Percentiles rank a stretch among this genome's conserved stretches.
These are phyloP conservation scores for Tricholoma flavovirens DNA, from an alignment of 768 basidiomycete genomes.

Conservation along the genomic window DNA sequence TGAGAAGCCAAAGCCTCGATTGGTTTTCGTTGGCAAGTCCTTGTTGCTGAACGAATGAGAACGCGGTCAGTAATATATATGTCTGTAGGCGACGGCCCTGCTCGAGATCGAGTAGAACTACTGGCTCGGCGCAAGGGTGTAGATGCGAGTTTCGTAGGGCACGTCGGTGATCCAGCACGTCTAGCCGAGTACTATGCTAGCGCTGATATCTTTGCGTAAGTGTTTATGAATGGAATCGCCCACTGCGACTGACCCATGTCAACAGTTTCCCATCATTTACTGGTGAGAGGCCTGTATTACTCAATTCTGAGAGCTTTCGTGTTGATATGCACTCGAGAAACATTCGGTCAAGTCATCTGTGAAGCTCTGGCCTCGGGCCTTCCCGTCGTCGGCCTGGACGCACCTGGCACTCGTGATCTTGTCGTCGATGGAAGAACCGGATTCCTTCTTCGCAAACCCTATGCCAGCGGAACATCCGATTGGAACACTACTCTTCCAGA, in stretches of 20 bases:
- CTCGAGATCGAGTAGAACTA: background rate
- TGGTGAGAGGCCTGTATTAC: background rate
- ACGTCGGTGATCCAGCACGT: background rate
- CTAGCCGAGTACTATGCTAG: background rate
- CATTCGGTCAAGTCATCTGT: background rate
- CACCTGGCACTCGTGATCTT: background rate
- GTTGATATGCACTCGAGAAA: background rate
- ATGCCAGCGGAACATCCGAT: background rate
- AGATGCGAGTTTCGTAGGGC: background rate
- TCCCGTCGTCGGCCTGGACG: background rate
- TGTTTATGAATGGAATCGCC: background rate
- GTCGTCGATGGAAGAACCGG: background rate
- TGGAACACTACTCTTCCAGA: background rate
- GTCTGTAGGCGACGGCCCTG: background rate
- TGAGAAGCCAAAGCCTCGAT: background rate
- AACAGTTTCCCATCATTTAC: background rate
- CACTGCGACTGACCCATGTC: background rate
- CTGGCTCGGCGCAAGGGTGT: background rate
- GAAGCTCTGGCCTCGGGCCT: background rate
- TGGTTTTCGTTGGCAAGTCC: background rate
- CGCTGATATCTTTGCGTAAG: slow-evolving; percentile 1
- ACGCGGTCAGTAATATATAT: background rate
- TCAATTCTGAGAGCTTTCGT: background rate
- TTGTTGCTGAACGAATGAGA: background rate
- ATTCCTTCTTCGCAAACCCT: background rate